A percentile compares a stretch with the other conserved stretches of the same genome.
These are phyloP conservation scores for Saccharum hybrid DNA, from an alignment of 202 grass and related monocot species.

Conservation along the genomic window DNA sequence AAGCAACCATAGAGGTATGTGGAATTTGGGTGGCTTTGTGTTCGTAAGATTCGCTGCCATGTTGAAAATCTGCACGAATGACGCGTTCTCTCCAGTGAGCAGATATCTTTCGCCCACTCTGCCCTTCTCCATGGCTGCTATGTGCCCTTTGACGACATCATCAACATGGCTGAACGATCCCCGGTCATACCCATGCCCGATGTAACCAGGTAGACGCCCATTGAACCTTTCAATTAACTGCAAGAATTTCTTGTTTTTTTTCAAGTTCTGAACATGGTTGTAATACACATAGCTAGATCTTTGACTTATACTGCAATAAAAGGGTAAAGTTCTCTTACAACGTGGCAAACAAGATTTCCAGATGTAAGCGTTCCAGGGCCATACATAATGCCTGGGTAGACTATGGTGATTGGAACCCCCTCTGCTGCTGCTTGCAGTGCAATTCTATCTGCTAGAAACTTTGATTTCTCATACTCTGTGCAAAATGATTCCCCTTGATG, in stretches of 20 bases:
- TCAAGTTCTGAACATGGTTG: slow-evolving; percentile 30
- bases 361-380: slow-evolving; percentile 76
- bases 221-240: slow-evolving; percentile 94
- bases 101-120: slow-evolving; percentile 85
- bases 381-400: slow-evolving; percentile 89
- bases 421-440: slow-evolving; percentile 78
- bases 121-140: slow-evolving; percentile 81
- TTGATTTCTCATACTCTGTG: slow-evolving; percentile 98
- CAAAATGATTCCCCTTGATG: slow-evolving; percentile 79
- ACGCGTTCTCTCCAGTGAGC: slow-evolving; percentile 77
- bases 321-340: slow-evolving; percentile 54
- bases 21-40: slow-evolving; percentile 65
- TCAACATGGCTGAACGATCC: slow-evolving; percentile 74
- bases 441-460: slow-evolving; percentile 69
- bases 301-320: not conserved
- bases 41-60: slow-evolving; percentile 65
- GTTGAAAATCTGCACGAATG: slow-evolving; percentile 70
- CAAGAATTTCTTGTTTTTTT: slow-evolving; percentile 28
- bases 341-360: slow-evolving; percentile 76
- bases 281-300: slow-evolving; percentile 24
- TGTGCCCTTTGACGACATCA: slow-evolving; percentile 82
- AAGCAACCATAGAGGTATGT: slow-evolving; percentile 70
- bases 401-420: slow-evolving; percentile 75
- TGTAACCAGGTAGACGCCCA: slow-evolving; percentile 80
- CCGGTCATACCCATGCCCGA: slow-evolving; percentile 71